Base-by-base conservation (phyloP, 768 basidiomycete species). In the Tulasnella calospora region DNA sequence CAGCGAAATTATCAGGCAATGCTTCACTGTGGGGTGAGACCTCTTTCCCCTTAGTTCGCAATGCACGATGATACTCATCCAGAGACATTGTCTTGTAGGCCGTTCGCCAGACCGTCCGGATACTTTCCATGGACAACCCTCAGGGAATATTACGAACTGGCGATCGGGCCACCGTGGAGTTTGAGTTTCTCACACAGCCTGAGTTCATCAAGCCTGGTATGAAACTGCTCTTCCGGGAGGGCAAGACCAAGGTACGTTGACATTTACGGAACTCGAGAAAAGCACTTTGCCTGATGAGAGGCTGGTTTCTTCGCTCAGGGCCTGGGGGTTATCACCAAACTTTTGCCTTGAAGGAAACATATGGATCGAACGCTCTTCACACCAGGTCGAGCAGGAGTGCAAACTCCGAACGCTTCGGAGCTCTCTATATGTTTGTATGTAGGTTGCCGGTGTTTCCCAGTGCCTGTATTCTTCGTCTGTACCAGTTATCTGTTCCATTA, bases 1-100 rank as follows among this genome's bases (percentile, higher is more conserved):
- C 96, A 98, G 85, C 91, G 89, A 83, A 94, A 94, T 82, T 98
- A 98, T 82, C 95, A 97, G 89, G 94, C 94, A 0, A 96, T 97
- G 95, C 87, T 97, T 82, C 95, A 97, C 83, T 96, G 95, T 82
- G 95, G 95, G 35, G 92, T 92, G 83, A 81, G 89, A 9, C 71
- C n/a, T 8, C 21, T 30, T 33, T 30, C 33, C 13, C 78, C 38
- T 75, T 23, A 51, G 41, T 46, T 40, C 75, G 55, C 80, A 35
- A 10, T 12, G 36, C 10, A 23, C 2, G 21, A 36, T 73, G 41
- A 46, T 47, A 36, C 27, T 38, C 23, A 47, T 15, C 27, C 19
- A 2, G 30, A 76, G 70, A 70, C 27, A 23, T 36, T n/a, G 13
- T 30, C n/a, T 67, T 67, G 30, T 80, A 94, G 93, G 94, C 94